Percentiles rank a stretch among this genome's conserved stretches.
phyloP scores from a whole-genome alignment of 1,284 basidiomycete species.

The Microstroma glucosiphilum region DNA sequence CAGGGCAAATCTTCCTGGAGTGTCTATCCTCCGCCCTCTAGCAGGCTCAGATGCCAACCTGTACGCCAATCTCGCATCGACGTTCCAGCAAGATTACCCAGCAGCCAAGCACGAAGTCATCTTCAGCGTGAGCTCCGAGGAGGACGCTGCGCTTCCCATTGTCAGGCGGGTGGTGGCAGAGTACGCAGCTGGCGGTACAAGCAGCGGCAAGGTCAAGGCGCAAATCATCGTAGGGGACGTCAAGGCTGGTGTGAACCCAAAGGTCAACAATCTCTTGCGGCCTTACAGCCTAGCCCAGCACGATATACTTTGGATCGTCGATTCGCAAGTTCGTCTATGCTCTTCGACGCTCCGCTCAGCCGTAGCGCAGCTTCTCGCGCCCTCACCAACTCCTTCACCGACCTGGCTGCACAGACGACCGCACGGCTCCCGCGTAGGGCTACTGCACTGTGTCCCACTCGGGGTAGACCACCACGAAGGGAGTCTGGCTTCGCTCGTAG shows the following conservation, averaged over 20 bases:
- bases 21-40: constrained; percentile 45
- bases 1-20: constrained; percentile 45
- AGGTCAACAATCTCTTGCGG: constrained; percentile 90
- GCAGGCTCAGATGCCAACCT: constrained; percentile 46
- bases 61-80: constrained; percentile 40
- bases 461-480: constrained; percentile 60
- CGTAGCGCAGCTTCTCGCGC: constrained; percentile 10
- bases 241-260: constrained; percentile 81
- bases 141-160: constrained; percentile 38
- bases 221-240: constrained; percentile 34
- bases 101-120: constrained; percentile 40
- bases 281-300: constrained; percentile 70
- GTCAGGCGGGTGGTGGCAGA: constrained; percentile 33
- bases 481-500: constrained; percentile 66
- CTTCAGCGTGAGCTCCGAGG: constrained; percentile 38
- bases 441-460: constrained; percentile 94
- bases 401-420: constrained; percentile 24
- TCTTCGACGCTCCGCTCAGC: constrained; percentile 67
- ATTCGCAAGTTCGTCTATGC: constrained; percentile 79
- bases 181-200: constrained; percentile 36
- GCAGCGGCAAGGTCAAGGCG: constrained; percentile 29
- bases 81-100: constrained; percentile 45
- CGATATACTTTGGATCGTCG: constrained; percentile 93
- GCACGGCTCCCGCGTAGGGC: constrained; percentile 57
- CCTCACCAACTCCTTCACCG: constrained; percentile 42